A percentile compares a stretch with the other conserved stretches of the same genome.
phyloP scores from a whole-genome alignment of 2,329 filamentous ascomycete species.

The Colletotrichum destructivum region DNA sequence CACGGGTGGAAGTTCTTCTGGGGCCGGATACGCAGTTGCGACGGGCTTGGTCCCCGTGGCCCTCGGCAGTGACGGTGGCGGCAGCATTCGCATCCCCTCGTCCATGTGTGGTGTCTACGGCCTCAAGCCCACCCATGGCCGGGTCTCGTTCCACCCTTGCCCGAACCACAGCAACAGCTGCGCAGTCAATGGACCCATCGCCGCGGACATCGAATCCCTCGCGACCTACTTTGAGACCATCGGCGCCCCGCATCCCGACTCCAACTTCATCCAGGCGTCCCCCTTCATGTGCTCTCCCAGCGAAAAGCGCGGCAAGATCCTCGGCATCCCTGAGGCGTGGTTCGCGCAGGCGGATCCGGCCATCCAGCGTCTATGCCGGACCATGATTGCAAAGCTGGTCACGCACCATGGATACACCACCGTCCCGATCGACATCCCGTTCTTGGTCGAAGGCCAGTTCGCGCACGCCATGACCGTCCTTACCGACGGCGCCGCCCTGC shows the following conservation, averaged over 20 bases:
- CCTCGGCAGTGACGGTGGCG: slow-evolving; percentile 81
- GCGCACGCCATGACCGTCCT: slow-evolving; percentile 84
- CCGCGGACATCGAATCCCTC: slow-evolving; percentile 76
- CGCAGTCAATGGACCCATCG: slow-evolving; percentile 78
- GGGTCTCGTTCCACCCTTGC: slow-evolving; percentile 75
- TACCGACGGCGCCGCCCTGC: slow-evolving; percentile 67
- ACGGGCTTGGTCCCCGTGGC: slow-evolving; percentile 80
- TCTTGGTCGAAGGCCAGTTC: slow-evolving; percentile 74
- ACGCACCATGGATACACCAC: slow-evolving; percentile 66
- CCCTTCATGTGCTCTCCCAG: slow-evolving; percentile 47
- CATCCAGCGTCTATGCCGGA: slow-evolving; percentile 59
- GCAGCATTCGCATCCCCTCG: slow-evolving; percentile 81
- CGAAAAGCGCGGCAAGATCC: slow-evolving; percentile 58
- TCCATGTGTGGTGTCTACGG: slow-evolving; percentile 82
- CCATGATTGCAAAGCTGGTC: slow-evolving; percentile 67
- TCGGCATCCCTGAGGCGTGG: slow-evolving; percentile 79
- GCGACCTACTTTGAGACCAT: slow-evolving; percentile 76
- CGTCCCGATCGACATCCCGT: slow-evolving; percentile 71
- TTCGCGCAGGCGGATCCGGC: slow-evolving; percentile 63
- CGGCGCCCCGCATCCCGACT: slow-evolving; percentile 73
- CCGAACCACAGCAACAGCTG: slow-evolving; percentile 72
- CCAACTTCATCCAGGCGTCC: slow-evolving; percentile 64
- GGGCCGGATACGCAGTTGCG: slow-evolving; percentile 79
- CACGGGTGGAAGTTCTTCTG: slow-evolving; percentile 82
- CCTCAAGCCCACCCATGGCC: slow-evolving; percentile 79